Evolutionary conservation across 148 eudicot species (phyloP), one percentile per base, ranked within the genome.

Genomic region (Chenopodium album): DNA sequence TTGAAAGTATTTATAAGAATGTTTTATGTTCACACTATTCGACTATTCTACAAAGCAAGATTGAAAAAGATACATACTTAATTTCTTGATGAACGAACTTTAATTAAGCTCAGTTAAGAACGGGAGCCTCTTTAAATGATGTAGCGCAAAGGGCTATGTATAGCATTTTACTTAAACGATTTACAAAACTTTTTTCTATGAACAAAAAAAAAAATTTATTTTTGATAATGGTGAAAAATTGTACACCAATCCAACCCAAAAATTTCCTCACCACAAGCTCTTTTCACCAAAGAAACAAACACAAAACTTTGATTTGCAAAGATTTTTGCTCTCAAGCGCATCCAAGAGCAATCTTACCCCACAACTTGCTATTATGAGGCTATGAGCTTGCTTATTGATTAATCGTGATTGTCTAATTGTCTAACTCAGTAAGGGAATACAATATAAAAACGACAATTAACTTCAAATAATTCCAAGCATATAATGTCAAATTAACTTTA

Each of bases 331-430:
- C n/a, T 28, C 48, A 19, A 37, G 44, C 75, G 28, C 31, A 26
- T 71, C 75, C 75, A 71, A 71, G 52, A 71, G 50, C 20, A 71
- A 37, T 32, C 48, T 23, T 29, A 71, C 52, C 75, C 75, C 75
- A 71, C 75, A 44, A 71, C 52, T 41, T 20, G 75, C 52, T 37
- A 71, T 71, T 71, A 44, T 41, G 52, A 48, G 52, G 52, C 52
- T 48, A 12, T 44, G 60, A 71, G 48, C 75, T 44, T 71, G 75
- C 75, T 37, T 41, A 71, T 71, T 41, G 74, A 41, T 41, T 10
- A 52, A 10, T 52, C 11, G 56, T 52, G 17, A 52, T 52, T 41
- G 44, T 11, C 52, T 12, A n/a, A 7, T 20, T 71, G 52, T 71
- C 14, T 66, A 66, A 22, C 4, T 41, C 26, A 71, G 20, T 71